Evolutionary conservation across 2,329 filamentous ascomycete genomes (phyloP).

Genomic region (Myotisia sp.): DNA sequence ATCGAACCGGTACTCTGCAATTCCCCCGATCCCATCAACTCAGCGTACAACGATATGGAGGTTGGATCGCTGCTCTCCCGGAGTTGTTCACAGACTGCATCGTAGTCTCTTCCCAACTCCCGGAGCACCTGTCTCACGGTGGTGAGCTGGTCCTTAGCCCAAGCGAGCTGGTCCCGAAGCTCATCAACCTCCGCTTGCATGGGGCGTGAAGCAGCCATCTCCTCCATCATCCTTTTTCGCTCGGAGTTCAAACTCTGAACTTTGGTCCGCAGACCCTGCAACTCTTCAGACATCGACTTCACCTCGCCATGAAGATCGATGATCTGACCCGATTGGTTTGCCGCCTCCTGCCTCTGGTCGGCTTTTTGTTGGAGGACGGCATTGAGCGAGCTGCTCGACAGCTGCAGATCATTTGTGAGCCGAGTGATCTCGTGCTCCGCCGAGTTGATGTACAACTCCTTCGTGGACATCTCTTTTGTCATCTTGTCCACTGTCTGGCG

Average conservation of each 20-base stretch:
- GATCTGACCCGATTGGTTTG: constrained; percentile 2
- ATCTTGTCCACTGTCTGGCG: constrained; percentile 1
- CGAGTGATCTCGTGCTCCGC: background rate
- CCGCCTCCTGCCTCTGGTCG: constrained; percentile 1
- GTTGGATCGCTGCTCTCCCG: constrained; percentile 2
- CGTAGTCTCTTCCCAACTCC: constrained; percentile 6
- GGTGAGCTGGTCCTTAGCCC: constrained; percentile 3
- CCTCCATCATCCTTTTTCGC: constrained; percentile 1
- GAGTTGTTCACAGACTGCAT: background rate
- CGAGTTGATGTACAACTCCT: constrained; percentile 2
- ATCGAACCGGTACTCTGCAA: constrained; percentile 1
- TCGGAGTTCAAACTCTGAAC: background rate
- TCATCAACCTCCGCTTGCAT: constrained; percentile 4
- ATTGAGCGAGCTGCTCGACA: background rate
- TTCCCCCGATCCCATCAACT: constrained; percentile 4
- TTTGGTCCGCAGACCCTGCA: constrained; percentile 5
- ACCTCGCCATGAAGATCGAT: constrained; percentile 6
- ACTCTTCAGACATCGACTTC: constrained; percentile 1
- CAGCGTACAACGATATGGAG: constrained; percentile 1
- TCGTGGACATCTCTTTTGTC: constrained; percentile 1
- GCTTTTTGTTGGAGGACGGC: constrained; percentile 1
- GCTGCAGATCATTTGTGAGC: constrained; percentile 2
- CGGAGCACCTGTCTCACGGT: constrained; percentile 4
- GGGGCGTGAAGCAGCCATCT: constrained; percentile 2
- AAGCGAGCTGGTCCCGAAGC: constrained; percentile 2